These are phyloP conservation scores for Erucastrum elatum DNA, from an alignment of 345 rosid genomes.

Conservation along the genomic window DNA sequence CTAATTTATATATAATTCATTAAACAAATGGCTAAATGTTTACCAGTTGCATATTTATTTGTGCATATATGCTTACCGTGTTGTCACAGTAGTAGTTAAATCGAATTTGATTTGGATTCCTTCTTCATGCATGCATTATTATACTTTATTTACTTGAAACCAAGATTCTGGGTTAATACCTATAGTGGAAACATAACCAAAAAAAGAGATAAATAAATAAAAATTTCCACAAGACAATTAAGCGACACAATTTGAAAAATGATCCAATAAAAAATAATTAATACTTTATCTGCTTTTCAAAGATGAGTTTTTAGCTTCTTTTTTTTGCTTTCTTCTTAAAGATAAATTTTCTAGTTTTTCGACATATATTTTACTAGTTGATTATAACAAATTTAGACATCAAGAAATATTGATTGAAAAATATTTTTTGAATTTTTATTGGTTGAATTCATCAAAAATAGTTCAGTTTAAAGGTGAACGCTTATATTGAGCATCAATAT, in stretches of 20 bases:
- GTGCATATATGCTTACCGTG: background rate
- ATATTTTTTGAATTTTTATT: too few relatives aligned
- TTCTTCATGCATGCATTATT: background rate
- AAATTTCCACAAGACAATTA: background rate
- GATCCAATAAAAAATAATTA: background rate
- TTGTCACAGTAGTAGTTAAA: background rate
- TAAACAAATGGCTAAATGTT: background rate
- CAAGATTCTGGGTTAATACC: background rate
- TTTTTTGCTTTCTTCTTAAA: too few relatives aligned
- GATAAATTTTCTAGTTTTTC: too few relatives aligned
- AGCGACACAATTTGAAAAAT: background rate
- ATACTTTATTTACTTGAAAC: background rate
- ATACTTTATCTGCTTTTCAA: too few relatives aligned
- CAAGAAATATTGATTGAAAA: too few relatives aligned
- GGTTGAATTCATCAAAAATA: too few relatives aligned
- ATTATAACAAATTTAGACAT: too few relatives aligned
- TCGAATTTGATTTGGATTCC: background rate
- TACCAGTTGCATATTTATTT: background rate
- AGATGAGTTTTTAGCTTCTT: too few relatives aligned
- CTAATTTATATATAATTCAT: slow-evolving; percentile 23
- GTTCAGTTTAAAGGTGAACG: too few relatives aligned
- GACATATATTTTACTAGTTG: too few relatives aligned
- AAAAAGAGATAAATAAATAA: background rate
- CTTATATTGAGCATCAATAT: too few relatives aligned
- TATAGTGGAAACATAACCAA: background rate